These are phyloP conservation scores for Saururus chinensis DNA, from an alignment of 164 flowering plant genomes.

Conservation along the genomic window DNA sequence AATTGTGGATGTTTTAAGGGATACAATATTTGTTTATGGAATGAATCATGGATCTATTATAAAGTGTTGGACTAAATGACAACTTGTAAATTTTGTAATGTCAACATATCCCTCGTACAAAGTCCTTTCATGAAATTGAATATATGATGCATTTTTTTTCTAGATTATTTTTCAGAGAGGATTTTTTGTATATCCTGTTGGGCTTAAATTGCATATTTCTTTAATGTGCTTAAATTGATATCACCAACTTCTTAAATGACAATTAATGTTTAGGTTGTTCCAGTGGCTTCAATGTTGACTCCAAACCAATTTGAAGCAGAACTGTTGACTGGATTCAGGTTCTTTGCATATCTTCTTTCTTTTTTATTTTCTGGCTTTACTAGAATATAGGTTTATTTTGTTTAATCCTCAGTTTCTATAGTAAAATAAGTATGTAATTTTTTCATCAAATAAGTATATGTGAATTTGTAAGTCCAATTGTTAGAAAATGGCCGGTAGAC, in stretches of 20 bases:
- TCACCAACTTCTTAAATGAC: not conserved
- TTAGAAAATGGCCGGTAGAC: not conserved
- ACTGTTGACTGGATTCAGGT: constrained; percentile 76
- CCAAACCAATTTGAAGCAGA: constrained; percentile 99
- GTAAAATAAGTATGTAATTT: not conserved
- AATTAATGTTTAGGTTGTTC: constrained; percentile 50
- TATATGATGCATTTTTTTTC: no score
- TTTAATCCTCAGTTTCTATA: not conserved
- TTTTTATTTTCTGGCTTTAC: not conserved
- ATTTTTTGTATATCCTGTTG: no score
- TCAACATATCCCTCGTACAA: not conserved
- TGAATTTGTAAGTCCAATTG: not conserved
- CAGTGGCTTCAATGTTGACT: constrained; percentile 96
- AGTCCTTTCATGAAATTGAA: not conserved
- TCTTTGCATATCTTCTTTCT: not conserved
- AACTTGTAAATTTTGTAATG: not conserved
- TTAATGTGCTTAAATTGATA: not conserved
- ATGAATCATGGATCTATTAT: not conserved
- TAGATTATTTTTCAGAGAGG: no score
- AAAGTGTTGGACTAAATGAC: not conserved
- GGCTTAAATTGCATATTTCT: not conserved
- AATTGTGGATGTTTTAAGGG: not conserved
- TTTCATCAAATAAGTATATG: not conserved
- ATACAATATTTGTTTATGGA: not conserved
- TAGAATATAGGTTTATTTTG: no score